phyloP scores from a whole-genome alignment of 2,329 filamentous ascomycete species.

The Claviceps spartinae region DNA sequence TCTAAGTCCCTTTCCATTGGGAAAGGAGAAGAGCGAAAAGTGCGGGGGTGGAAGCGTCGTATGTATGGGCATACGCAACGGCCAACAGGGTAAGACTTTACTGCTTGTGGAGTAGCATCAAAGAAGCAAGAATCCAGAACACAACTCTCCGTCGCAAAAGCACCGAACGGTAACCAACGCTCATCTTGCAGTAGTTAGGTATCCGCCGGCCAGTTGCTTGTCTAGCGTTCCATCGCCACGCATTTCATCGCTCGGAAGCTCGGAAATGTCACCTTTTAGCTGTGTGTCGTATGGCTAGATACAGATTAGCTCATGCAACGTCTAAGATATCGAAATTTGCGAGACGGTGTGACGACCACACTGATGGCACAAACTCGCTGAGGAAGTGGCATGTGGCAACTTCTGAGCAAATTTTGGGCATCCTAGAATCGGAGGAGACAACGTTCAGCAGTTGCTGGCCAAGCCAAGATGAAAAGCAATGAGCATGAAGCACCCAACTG shows the following conservation, averaged over 20 bases:
- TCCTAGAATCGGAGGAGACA: neutral
- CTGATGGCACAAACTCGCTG: neutral
- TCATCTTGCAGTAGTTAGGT: neutral
- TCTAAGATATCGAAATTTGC: neutral
- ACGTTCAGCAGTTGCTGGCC: neutral
- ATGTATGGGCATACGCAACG: neutral
- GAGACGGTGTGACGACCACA: neutral
- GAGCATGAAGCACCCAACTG: neutral
- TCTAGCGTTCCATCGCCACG: neutral
- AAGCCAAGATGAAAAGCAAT: neutral
- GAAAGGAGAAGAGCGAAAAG: neutral
- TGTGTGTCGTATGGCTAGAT: neutral
- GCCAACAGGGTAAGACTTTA: neutral
- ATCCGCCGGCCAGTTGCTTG: neutral
- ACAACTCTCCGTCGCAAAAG: neutral
- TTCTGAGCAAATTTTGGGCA: neutral
- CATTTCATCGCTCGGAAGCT: neutral
- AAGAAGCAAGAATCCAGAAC: neutral
- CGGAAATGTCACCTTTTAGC: neutral
- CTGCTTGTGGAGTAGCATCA: neutral
- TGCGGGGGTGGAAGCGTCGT: neutral
- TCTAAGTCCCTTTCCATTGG: neutral
- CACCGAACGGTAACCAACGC: too few species aligned
- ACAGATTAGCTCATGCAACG: neutral
- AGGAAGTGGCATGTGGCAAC: constrained; percentile 1